Evolutionary conservation across 2,329 filamentous ascomycete genomes (phyloP), one percentile per base, ranked within the genome.

Genomic region (Rosellinia necatrix): DNA sequence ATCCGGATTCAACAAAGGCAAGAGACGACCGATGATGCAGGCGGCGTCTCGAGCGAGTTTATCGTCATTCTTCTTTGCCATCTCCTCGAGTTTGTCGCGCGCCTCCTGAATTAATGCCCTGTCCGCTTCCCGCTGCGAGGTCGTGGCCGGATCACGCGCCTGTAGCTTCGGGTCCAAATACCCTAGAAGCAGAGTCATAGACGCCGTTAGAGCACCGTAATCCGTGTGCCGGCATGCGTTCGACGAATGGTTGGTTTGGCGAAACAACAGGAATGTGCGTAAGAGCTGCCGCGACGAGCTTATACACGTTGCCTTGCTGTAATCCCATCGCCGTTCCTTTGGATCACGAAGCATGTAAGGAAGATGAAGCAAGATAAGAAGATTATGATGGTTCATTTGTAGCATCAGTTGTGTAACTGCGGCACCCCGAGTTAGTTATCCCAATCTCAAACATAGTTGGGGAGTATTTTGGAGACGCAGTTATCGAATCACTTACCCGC

Each of bases 341-440:
- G 71, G 64, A 30, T 74, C 68, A 21, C 72, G 74, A 9, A 84
- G 73, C 68, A 84, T 78, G 57, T 80, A 83, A 0, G 82, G 82
- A 1, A 85, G 72, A 56, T 85, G 81, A 0, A 84, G 73, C 7
- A 81, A 73, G 29, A 80, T 75, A 6, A 83, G 68, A 3, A 84
- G 72, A 29, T 78, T 75, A 61, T 78, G 77, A 58, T 84, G 78
- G 2, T 76, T 73, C 41, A 84, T 72, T 54, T 84, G 81, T 6
- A 77, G 66, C 63, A 80, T 75, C 6, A 78, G 60, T 4, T 72
- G 70, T 4, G 67, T 22, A n/a, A 61, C 55, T 58, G 34, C 13
- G 48, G 41, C 2, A 46, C n/a, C 46, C 6, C 13, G 22, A 30
- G 40, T 58, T 17, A 58, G 49, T 24, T 24, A 30, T 40, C 17